Evolutionary conservation across 2,329 filamentous ascomycete genomes (phyloP).

Genomic region (Colletotrichum caudatum): DNA sequence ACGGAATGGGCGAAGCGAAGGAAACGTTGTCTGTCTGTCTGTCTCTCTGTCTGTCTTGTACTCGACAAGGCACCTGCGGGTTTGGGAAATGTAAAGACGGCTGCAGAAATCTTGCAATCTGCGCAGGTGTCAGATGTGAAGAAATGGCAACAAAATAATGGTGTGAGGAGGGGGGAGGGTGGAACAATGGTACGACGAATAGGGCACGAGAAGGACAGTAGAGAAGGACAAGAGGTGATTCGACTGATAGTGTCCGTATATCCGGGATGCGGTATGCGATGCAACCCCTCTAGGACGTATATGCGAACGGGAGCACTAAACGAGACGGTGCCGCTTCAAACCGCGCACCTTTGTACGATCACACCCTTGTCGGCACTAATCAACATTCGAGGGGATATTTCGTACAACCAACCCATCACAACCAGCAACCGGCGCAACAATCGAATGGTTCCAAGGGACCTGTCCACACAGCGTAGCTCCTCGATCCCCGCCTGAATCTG

Average conservation of each 20-base stretch:
- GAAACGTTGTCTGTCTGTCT: neutral
- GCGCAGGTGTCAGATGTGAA: constrained; percentile 20
- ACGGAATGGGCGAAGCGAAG: neutral
- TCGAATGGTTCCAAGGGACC: constrained; percentile 11
- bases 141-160: neutral
- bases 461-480: constrained; percentile 16
- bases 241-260: neutral
- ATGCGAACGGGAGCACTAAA: neutral
- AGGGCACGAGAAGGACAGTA: constrained; percentile 14
- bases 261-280: neutral
- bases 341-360: neutral
- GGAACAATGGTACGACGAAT: constrained; percentile 22
- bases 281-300: neutral
- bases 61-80: constrained; percentile 22
- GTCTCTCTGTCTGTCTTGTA: constrained; percentile 11
- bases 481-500: constrained; percentile 19
- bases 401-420: constrained; percentile 21
- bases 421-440: neutral
- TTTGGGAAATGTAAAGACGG: constrained; percentile 1
- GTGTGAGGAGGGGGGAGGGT: neutral
- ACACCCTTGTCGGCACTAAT: neutral
- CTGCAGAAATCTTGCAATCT: neutral
- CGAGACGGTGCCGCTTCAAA: neutral
- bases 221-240: neutral
- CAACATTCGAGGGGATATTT: neutral